phyloP scores from a whole-genome alignment of 495 filamentous ascomycete genomes.

The Emericellopsis terricola region DNA sequence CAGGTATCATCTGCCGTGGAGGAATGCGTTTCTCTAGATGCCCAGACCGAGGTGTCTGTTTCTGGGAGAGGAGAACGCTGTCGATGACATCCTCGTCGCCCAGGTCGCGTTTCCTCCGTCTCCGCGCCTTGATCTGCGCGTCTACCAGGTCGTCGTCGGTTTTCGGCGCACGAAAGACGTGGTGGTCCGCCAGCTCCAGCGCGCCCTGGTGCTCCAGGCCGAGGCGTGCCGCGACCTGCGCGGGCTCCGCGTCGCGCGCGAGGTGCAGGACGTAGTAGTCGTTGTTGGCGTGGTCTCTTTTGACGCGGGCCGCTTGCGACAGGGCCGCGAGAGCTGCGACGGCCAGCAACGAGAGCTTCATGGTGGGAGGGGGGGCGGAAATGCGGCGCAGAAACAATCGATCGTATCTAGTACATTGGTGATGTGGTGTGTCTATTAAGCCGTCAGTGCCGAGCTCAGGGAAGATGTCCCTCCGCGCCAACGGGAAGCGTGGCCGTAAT shows the following conservation, averaged over 20 bases:
- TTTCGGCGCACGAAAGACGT: slow-evolving; percentile 61
- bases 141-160: slow-evolving; percentile 44
- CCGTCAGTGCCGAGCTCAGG: too few relatives aligned
- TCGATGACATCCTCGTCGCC: slow-evolving; percentile 43
- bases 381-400: neutral
- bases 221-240: slow-evolving; percentile 51
- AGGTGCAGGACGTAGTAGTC: slow-evolving; percentile 89
- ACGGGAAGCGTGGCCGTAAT: neutral
- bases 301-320: neutral
- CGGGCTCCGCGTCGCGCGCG: slow-evolving; percentile 41
- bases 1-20: slow-evolving; percentile 13
- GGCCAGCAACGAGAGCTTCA: slow-evolving; percentile 4
- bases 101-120: slow-evolving; percentile 39
- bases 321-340: slow-evolving; percentile 3
- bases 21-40: slow-evolving; percentile 57
- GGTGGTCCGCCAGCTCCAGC: slow-evolving; percentile 64
- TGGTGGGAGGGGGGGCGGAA: neutral
- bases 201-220: slow-evolving; percentile 70
- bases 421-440: too few relatives aligned
- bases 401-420: too few relatives aligned
- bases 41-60: slow-evolving; percentile 50
- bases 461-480: neutral
- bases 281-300: slow-evolving; percentile 42
- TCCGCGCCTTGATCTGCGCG: slow-evolving; percentile 35
- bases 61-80: slow-evolving; percentile 61